Conservation (phyloP, 2,329 filamentous ascomycete species). For the Trichoderma atroviride region DNA sequence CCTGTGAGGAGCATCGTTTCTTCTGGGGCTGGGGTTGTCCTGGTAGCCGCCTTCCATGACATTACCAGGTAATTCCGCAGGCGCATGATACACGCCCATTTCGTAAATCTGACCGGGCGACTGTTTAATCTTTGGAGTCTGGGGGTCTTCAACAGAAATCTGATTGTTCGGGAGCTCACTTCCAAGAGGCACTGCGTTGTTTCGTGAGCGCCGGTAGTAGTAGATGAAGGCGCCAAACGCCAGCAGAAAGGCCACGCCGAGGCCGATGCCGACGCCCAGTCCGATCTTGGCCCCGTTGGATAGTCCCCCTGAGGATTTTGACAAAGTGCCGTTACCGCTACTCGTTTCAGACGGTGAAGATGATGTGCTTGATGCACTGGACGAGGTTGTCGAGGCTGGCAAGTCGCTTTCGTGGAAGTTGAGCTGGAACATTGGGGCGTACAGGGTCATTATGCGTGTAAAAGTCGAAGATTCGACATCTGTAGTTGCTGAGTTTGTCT, state of each 20-base stretch:
- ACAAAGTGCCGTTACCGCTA: background rate
- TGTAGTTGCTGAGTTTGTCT: background rate
- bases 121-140: background rate
- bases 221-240: constrained; percentile 18
- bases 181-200: background rate
- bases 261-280: constrained; percentile 26
- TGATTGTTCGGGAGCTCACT: background rate
- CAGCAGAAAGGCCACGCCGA: constrained; percentile 26
- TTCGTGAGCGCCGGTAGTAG: constrained; percentile 18
- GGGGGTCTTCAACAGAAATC: background rate
- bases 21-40: background rate
- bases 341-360: background rate
- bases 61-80: constrained; percentile 5
- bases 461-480: background rate
- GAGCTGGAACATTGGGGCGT: constrained; percentile 39
- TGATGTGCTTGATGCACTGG: background rate
- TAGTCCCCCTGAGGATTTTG: constrained; percentile 1
- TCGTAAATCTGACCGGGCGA: background rate
- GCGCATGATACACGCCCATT: constrained; percentile 5
- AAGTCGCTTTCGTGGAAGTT: constrained; percentile 34
- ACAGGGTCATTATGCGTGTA: constrained; percentile 29
- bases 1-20: background rate
- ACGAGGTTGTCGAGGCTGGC: constrained; percentile 23
- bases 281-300: constrained; percentile 31
- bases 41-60: background rate